Evolutionary conservation across 305 asterid species (phyloP).

Genomic region (Fraxinus baroniana): DNA sequence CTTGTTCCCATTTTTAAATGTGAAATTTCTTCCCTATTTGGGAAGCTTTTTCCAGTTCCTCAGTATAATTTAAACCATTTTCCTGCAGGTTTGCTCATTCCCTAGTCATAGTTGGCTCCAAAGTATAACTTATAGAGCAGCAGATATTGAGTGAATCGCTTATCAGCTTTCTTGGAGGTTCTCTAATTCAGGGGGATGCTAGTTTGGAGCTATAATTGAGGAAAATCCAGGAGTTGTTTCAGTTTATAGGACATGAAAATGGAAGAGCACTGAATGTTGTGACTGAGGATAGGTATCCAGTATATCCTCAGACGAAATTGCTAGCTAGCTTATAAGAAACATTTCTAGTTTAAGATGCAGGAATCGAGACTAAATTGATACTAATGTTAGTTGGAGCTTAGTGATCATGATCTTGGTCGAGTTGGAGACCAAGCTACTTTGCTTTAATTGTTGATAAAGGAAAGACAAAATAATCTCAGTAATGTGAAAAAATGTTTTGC

Average conservation of each 20-base stretch:
- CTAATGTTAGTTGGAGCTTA: conserved; percentile 66
- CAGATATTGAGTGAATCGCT: conserved; percentile 55
- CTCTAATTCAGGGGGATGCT: conserved; percentile 75
- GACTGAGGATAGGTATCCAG: conserved; percentile 52
- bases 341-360: conserved; percentile 57
- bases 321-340: conserved; percentile 79
- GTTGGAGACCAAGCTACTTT: conserved; percentile 87
- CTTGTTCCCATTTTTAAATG: not conserved
- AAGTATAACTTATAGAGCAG: conserved; percentile 76
- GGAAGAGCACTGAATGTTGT: conserved; percentile 63
- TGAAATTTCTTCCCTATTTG: not conserved
- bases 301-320: conserved; percentile 69
- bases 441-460: conserved; percentile 63
- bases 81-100: conserved; percentile 90
- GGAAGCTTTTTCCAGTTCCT: conserved; percentile 7
- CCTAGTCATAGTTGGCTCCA: conserved; percentile 80
- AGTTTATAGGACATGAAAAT: conserved; percentile 65
- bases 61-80: conserved; percentile 17
- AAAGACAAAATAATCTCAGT: not conserved
- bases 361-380: conserved; percentile 56
- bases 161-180: conserved; percentile 71
- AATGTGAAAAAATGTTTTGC: not conserved
- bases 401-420: conserved; percentile 77
- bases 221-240: conserved; percentile 70
- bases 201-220: conserved; percentile 73